Conservation (phyloP, 1,284 basidiomycete species). For the Moesziomyces antarcticus region DNA sequence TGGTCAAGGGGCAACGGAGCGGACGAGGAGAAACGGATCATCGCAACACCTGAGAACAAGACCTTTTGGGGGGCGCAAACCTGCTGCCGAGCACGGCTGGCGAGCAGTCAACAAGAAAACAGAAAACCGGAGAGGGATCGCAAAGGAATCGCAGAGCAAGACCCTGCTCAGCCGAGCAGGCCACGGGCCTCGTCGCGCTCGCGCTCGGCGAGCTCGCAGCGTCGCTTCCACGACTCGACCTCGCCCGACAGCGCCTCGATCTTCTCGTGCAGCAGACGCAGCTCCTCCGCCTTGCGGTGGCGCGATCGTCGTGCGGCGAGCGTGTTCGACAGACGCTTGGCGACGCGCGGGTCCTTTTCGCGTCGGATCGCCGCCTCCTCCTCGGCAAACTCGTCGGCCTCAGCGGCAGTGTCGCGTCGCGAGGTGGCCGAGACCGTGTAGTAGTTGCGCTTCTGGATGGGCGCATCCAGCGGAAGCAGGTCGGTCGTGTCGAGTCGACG, state of each 20-base stretch:
- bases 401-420: constrained; percentile 44
- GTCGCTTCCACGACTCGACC: constrained; percentile 61
- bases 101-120: too few relatives aligned
- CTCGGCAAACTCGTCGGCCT: constrained; percentile 38
- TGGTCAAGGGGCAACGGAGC: neutral
- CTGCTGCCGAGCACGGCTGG: neutral
- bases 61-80: neutral
- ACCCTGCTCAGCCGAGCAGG: constrained; percentile 5
- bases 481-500: constrained; percentile 59
- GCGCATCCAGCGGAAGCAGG: constrained; percentile 65
- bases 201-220: constrained; percentile 60
- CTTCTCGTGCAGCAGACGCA: constrained; percentile 57
- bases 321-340: constrained; percentile 67
- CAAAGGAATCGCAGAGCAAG: too few relatives aligned
- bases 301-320: constrained; percentile 64
- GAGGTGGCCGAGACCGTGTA: constrained; percentile 64
- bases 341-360: constrained; percentile 58
- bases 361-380: constrained; percentile 50
- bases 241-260: constrained; percentile 58
- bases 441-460: constrained; percentile 65
- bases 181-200: constrained; percentile 54
- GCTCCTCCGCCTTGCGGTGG: constrained; percentile 66
- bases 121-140: too few relatives aligned
- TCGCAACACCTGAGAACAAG: neutral
- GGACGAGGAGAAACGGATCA: neutral